Conservation (phyloP, 2,329 filamentous ascomycete genomes). For the Xylaria polymorpha region DNA sequence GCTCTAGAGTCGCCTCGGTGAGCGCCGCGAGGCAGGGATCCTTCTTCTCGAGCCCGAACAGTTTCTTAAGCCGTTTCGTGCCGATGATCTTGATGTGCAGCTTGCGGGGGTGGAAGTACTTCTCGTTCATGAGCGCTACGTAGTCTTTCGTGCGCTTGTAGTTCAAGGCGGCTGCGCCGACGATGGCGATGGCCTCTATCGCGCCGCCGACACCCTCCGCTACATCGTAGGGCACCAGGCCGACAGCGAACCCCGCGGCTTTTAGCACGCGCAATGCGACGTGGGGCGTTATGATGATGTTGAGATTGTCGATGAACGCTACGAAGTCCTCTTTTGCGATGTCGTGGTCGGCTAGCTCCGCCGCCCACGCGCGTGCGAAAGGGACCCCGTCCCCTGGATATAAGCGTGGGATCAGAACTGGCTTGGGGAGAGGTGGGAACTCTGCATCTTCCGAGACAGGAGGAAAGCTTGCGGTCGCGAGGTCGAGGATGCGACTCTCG, state of each 20-base stretch:
- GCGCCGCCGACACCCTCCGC: conserved; percentile 39
- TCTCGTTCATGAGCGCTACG: conserved; percentile 48
- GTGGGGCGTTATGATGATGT: conserved; percentile 50
- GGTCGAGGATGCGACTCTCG: conserved; percentile 36
- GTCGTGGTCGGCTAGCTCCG: conserved; percentile 41
- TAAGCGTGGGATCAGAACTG: conserved; percentile 43
- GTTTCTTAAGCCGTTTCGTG: conserved; percentile 43
- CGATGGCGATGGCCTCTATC: conserved; percentile 41
- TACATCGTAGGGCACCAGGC: conserved; percentile 48
- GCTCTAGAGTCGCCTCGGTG: conserved; percentile 41
- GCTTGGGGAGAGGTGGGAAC: conserved; percentile 37
- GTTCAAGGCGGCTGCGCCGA: conserved; percentile 43
- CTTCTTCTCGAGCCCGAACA: conserved; percentile 42
- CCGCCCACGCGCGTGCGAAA: conserved; percentile 47
- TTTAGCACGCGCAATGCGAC: conserved; percentile 47
- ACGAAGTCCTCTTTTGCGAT: conserved; percentile 47
- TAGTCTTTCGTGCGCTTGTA: conserved; percentile 47
- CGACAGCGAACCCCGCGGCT: conserved; percentile 42
- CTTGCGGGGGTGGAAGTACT: conserved; percentile 49
- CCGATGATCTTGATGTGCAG: conserved; percentile 47
- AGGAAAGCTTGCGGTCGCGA: conserved; percentile 38
- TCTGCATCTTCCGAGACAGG: conserved; percentile 20
- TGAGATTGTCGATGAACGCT: conserved; percentile 53
- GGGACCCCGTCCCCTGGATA: conserved; percentile 40
- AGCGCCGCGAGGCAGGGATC: conserved; percentile 41